Evolutionary conservation across 495 filamentous ascomycete species (phyloP), one percentile per base, ranked within the genome.

Genomic region (Podospora appendiculata): DNA sequence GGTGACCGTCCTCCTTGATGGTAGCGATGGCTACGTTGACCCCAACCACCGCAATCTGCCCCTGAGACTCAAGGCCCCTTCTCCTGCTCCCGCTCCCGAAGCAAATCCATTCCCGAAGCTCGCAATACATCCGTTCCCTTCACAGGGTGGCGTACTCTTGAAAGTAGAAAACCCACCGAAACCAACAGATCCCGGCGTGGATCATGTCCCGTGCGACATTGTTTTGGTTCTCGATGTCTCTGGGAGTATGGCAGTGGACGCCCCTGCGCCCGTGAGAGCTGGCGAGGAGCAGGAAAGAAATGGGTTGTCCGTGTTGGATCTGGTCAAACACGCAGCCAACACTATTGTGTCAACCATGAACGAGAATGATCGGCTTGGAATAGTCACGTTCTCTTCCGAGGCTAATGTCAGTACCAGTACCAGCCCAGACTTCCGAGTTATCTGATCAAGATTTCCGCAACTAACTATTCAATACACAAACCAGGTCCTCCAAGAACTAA

Each of bases 221-320:
- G 73, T 76, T 0, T 57, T 77, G 1, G 72, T 67, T 14, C 76
- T 76, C 47, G 74, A 77, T 52, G 54, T 72, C 32, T 77, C 74
- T 8, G 63, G 59, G 0, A 72, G 68, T 54, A 77, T 77, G 74
- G n/a, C 32, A 3, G 18, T 38, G 3, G 49, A 54, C 1, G 73
- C 72, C 0, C 65, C 62, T 0, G 61, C 62, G 1, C 68, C 68
- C 8, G 46, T 60, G n/a, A 50, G 53, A 2, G 57, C 59, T 1
- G 61, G 59, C 14, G 62, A 57, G 40, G 58, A 14, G 25, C 54
- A 42, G 7, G 72, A 73, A 43, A 41, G 63, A 11, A 59, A 60
- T 2, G 70, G 71, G 10, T 45, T 75, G 3, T 61, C 71, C 2
- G 65, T 73, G 3, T 43, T 77, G 50, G 73, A 76, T 48, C 65